Conservation (phyloP, 2,329 filamentous ascomycete genomes). For the Cylindrodendrum hubeiense region DNA sequence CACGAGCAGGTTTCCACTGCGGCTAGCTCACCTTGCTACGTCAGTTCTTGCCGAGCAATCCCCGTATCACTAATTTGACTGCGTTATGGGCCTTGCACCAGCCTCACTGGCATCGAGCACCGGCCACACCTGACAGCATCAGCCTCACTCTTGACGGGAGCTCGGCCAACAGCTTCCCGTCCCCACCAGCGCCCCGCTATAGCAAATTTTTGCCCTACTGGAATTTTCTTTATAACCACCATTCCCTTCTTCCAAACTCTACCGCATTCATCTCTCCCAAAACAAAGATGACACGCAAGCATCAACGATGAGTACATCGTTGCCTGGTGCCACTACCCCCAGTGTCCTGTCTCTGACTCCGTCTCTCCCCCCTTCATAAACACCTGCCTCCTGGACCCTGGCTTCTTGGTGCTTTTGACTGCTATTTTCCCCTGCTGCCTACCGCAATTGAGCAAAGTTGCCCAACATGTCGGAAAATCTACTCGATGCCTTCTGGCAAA, state of each 20-base stretch:
- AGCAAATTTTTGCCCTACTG: conserved; percentile 39
- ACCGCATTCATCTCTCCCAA: conserved; percentile 35
- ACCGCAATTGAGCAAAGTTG: conserved; percentile 47
- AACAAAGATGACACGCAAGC: conserved; percentile 52
- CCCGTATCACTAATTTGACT: conserved; percentile 33
- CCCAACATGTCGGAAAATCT: conserved; percentile 49
- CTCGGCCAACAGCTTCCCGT: conserved; percentile 31
- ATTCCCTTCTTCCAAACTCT: conserved; percentile 36
- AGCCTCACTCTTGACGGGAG: conserved; percentile 10
- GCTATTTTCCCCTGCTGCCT: conserved; percentile 29
- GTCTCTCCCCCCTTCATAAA: conserved; percentile 32
- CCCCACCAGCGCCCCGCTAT: conserved; percentile 38
- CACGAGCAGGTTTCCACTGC: conserved; percentile 17
- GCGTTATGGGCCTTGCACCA: background rate
- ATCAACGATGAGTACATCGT: conserved; percentile 49
- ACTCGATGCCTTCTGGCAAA: conserved; percentile 53
- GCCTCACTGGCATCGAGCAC: conserved; percentile 13
- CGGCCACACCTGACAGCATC: conserved; percentile 13
- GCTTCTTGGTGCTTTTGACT: conserved; percentile 18
- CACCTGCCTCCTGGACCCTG: conserved; percentile 11
- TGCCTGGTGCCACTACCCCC: conserved; percentile 42
- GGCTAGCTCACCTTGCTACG: conserved; percentile 6
- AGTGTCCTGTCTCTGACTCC: conserved; percentile 31
- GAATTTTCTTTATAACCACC: conserved; percentile 34
- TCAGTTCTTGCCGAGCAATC: conserved; percentile 26